Base-by-base conservation (phyloP, 2,329 filamentous ascomycete genomes). In the Madurella fahalii region DNA sequence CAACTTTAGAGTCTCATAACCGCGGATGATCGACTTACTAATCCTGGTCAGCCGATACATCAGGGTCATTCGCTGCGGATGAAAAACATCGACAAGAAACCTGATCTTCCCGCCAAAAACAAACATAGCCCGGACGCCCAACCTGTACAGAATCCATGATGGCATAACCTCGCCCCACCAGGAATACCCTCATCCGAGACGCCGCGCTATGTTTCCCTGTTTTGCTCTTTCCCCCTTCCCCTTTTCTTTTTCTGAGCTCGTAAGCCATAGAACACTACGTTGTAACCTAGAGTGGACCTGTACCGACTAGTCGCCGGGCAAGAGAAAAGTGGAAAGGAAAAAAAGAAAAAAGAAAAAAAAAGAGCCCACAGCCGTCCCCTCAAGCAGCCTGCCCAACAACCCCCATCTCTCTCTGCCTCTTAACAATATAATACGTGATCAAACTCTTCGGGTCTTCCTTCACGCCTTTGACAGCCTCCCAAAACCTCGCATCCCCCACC, bases 371-470 rank as follows among this genome's bases (percentile, higher is more conserved):
- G n/a, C 11, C 16, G 9, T 11, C 5, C 32, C 25, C 13, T 41
- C 42, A 53, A 39, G 25, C 43, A 25, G 16, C 37, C 40, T 32
- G 47, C 42, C 37, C 50, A 31, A 18, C 47, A n/a, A 25, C 47
- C 18, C 54, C 61, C 20, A 31, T 31, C 70, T 86, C 83, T 50
- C 82, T 74, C 70, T 86, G 83, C 67, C 78, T 77, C 76, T 86
- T 86, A 40, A 88, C 87, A 64, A 91, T 86, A 69, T 91, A 92
- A 67, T 92, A 92, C 9, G 86, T 91, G 63, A 92, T 84, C 57
- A 92, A 69, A 61, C 85, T 90, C 74, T 90, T 82, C 18, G 87
- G 83, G 60, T 89, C 87, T 60, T 90, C 87, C 65, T 82, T 80
- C 32, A 88, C 77, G 9, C 74, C 78, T 54, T 77, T 81, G 63